Base-by-base conservation (phyloP, 2,329 filamentous ascomycete genomes). In the Grosmannia clavigera region DNA sequence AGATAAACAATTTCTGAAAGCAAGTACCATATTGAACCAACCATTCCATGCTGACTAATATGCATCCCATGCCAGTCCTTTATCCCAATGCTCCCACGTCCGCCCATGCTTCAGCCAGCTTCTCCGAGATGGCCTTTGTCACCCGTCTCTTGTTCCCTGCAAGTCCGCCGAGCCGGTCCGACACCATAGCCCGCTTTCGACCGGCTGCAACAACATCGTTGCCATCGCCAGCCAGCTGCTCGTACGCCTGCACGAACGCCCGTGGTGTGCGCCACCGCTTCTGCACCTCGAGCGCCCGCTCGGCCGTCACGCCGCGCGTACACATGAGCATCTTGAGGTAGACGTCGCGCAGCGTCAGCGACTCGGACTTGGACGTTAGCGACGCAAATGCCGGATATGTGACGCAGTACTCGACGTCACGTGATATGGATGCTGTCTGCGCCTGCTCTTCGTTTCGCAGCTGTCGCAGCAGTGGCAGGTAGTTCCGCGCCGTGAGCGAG, bases 251-350 rank as follows among this genome's bases (percentile, higher is more conserved):
- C n/a, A 89, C 74, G 57, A 94, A 82, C 1, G 83, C 82, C 61
- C 81, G 76, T 0, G 89, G 89, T 2, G 88, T 92, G 64, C 79
- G 82, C 87, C 88, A 94, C n/a, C 78, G 74, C 65, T 83, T 84
- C 68, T 92, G 88, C 14, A 94, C 90, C 71, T 90, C 88, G 5
- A 92, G 71, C 0, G 89, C 89, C 66, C 88, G 89, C 66, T 92
- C 88, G 3, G 86, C 87, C 0, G 86, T 88, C 14, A 94, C 76
- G 1, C 87, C 87, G 59, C 81, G 81, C 1, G 82, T 89, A 64
- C 86, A 90, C 88, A 94, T 91, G 55, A 94, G 78, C 88, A 94
- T 92, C 71, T 92, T 92, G 31, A 94, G 74, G 65, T 83, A 92
- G 0, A 92, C 71, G 66, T 94, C 89, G 60, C 87, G 78, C 11